Evolutionary conservation across 2,329 filamentous ascomycete species (phyloP).

Genomic region (Penicillium sp.): DNA sequence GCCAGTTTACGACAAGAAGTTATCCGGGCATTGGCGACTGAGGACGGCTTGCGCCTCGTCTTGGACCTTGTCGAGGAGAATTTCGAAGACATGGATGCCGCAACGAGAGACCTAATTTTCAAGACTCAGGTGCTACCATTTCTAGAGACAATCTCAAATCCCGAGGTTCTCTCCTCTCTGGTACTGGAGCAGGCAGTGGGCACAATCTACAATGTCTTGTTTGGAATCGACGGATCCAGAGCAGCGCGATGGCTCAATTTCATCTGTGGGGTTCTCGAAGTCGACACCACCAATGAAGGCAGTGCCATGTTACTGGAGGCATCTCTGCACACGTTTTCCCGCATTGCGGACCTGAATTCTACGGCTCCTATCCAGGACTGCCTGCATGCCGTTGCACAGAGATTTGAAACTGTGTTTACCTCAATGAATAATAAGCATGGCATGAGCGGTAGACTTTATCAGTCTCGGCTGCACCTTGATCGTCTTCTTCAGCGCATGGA

Average conservation of each 20-base stretch:
- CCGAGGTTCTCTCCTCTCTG: slow-evolving; percentile 43
- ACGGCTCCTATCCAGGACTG: slow-evolving; percentile 35
- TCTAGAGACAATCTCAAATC: slow-evolving; percentile 43
- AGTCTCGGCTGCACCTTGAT: slow-evolving; percentile 19
- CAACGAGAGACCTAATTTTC: slow-evolving; percentile 20
- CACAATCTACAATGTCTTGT: slow-evolving; percentile 49
- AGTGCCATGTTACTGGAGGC: slow-evolving; percentile 19
- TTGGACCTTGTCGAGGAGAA: slow-evolving; percentile 29
- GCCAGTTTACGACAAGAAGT: slow-evolving; percentile 30
- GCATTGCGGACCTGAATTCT: slow-evolving; percentile 40
- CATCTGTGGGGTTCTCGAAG: slow-evolving; percentile 24
- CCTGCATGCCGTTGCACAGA: slow-evolving; percentile 18
- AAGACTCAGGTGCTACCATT: slow-evolving; percentile 41
- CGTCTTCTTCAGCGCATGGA: slow-evolving; percentile 23
- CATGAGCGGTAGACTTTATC: slow-evolving; percentile 13
- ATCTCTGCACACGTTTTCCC: slow-evolving; percentile 27
- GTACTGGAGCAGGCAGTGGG: slow-evolving; percentile 45
- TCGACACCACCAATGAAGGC: background rate
- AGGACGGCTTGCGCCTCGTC: slow-evolving; percentile 32
- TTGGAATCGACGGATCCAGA: slow-evolving; percentile 41
- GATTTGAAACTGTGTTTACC: slow-evolving; percentile 19
- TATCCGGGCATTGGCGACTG: slow-evolving; percentile 29
- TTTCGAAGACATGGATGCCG: slow-evolving; percentile 18
- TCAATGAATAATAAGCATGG: slow-evolving; percentile 9
- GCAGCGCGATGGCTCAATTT: slow-evolving; percentile 38